Evolutionary conservation across 2,329 filamentous ascomycete species (phyloP), one percentile per base, ranked within the genome.

Genomic region (Stenocarpella maydis): DNA sequence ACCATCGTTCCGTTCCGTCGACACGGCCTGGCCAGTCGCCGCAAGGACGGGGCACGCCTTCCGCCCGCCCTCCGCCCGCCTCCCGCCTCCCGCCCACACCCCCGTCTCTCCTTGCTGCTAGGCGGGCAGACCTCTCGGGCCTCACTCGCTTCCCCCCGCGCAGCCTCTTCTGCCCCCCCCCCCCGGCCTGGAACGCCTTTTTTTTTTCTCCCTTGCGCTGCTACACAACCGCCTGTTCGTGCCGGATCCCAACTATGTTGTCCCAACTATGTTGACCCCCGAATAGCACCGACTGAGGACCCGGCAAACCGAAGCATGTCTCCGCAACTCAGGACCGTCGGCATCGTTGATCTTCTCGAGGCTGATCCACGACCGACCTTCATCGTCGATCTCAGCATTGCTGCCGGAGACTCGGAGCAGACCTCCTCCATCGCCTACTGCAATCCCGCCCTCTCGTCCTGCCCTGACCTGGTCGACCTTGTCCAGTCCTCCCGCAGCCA

Each of bases 341-440:
- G 76, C 74, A 74, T 81, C 69, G 72, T 80, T 74, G 80, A 82
- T 69, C 73, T 83, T 47, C 77, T 83, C 71, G 76, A 81, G 65
- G 76, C 74, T 67, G 81, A 83, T 69, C 77, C 78, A 31, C 76
- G 81, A 28, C 80, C 81, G 9, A 76, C 80, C 15, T 78, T 80
- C 47, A 75, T 80, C 58, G 72, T 78, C 71, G 70, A 75, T 71
- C 63, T 73, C 68, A 43, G 64, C 28, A 50, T 58, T 43, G 68
- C 45, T 43, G 64, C 72, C 47, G 39, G 61, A 12, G 31, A 39
- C 53, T 52, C 50, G 17, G 49, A 63, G 15, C 55, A 66, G 53
- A 63, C 43, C 19, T 64, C 66, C 17, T 61, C 65, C 9, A 72
- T 78, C 24, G 74, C 75, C 52, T 78, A 77, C 71, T 75, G 75